A percentile compares a stretch with the other conserved stretches of the same genome.
Conservation (phyloP, 2,329 filamentous ascomycete genomes). For the Nemania sp. region DNA sequence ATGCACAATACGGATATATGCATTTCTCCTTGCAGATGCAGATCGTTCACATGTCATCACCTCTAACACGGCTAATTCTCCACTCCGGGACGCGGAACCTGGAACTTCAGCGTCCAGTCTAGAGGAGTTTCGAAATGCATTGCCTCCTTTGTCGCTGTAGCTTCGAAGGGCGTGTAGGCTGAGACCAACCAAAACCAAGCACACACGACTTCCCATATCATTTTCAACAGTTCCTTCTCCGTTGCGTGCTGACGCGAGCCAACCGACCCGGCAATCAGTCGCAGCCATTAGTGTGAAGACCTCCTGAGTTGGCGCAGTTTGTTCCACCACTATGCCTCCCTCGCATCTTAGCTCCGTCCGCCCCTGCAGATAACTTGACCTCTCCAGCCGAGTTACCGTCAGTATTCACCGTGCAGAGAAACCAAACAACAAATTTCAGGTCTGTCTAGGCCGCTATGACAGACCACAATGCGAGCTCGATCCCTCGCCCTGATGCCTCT, state of each 20-base stretch:
- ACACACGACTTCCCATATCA: background rate
- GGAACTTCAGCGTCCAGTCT: conserved; percentile 9
- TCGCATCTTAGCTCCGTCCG: too few relatives aligned
- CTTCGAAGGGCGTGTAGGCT: conserved; percentile 2
- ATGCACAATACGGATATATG: too few relatives aligned
- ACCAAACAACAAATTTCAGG: conserved; percentile 7
- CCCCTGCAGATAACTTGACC: conserved; percentile 9
- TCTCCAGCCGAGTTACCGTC: background rate
- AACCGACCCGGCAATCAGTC: too few relatives aligned
- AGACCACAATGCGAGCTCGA: conserved; percentile 37
- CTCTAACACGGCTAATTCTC: background rate
- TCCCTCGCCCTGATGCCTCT: conserved; percentile 29
- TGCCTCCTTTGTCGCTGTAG: background rate
- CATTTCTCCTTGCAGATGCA: too few relatives aligned
- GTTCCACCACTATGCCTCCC: background rate
- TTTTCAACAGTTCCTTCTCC: background rate
- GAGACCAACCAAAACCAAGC: background rate
- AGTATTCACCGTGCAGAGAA: conserved; percentile 1
- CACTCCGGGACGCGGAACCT: conserved; percentile 11
- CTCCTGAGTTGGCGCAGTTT: too few relatives aligned
- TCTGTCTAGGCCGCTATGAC: conserved; percentile 37
- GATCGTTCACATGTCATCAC: too few relatives aligned
- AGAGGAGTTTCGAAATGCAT: background rate
- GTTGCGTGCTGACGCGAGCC: background rate
- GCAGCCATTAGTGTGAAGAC: too few relatives aligned